Conservation (phyloP, 345 rosid species). For the Citrus sp. region DNA sequence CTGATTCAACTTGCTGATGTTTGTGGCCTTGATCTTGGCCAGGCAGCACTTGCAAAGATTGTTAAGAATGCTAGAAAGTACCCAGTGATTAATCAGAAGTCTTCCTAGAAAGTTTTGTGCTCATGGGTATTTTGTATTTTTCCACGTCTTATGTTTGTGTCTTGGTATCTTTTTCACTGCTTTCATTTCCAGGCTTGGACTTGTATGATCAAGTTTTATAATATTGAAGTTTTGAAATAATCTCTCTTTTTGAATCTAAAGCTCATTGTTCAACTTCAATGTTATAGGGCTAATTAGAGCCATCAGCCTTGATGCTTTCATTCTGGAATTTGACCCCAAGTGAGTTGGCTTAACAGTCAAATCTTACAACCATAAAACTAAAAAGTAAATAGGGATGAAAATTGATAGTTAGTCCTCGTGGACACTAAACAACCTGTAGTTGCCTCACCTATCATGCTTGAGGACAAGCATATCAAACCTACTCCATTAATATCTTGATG, state of each 20-base stretch:
- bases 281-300: no score
- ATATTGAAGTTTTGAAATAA: background rate
- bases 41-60: constrained; percentile 49
- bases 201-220: background rate
- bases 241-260: background rate
- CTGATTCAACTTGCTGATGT: constrained; percentile 54
- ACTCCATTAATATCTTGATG: background rate
- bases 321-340: background rate
- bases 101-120: background rate
- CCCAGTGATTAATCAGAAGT: constrained; percentile 18
- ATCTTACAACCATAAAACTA: no score
- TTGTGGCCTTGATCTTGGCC: constrained; percentile 63
- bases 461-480: background rate
- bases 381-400: background rate
- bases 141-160: background rate
- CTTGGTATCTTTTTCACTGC: no score
- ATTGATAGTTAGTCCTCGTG: background rate
- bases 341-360: no score
- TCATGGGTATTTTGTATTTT: background rate
- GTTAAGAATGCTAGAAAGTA: constrained; percentile 47
- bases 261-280: background rate
- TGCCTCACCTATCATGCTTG: no score
- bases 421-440: background rate
- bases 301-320: background rate
- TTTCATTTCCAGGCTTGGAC: background rate